Percentiles rank a stretch among this genome's conserved stretches.
Conservation (phyloP, 176 grass and related monocot genomes). For the Sorghum bicolor region DNA sequence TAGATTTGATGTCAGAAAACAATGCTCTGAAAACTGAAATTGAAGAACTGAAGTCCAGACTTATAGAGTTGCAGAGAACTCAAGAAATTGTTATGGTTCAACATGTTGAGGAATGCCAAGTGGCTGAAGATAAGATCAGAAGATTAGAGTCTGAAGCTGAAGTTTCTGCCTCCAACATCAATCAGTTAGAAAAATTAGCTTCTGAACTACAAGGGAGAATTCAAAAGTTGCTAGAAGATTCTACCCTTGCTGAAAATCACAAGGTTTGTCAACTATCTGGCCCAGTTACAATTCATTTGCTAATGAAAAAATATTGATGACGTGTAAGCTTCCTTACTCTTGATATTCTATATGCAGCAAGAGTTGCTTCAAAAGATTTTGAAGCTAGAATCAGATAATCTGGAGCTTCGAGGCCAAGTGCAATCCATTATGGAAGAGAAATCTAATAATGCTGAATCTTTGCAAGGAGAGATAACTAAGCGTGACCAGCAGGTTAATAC, state of each 20-base stretch:
- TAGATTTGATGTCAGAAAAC: slow-evolving; percentile 55
- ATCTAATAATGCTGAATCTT: slow-evolving; percentile 53
- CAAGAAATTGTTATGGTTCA: slow-evolving; percentile 87
- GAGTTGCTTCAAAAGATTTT: slow-evolving; percentile 62
- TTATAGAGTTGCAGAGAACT: slow-evolving; percentile 70
- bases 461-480: slow-evolving; percentile 64
- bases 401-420: slow-evolving; percentile 31
- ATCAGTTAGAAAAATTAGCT: slow-evolving; percentile 47
- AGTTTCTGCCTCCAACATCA: slow-evolving; percentile 56
- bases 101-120: slow-evolving; percentile 80
- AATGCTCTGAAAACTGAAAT: slow-evolving; percentile 57
- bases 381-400: slow-evolving; percentile 63
- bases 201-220: slow-evolving; percentile 65
- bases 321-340: slow-evolving; percentile 23
- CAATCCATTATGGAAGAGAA: slow-evolving; percentile 58
- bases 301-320: slow-evolving; percentile 8
- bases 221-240: slow-evolving; percentile 57
- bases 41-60: slow-evolving; percentile 58
- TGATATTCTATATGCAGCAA: slow-evolving; percentile 55
- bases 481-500: slow-evolving; percentile 57
- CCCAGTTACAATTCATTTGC: background rate
- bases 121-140: slow-evolving; percentile 75
- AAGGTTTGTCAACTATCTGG: slow-evolving; percentile 50
- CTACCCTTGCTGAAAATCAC: slow-evolving; percentile 56
- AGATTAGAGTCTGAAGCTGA: slow-evolving; percentile 66